A percentile compares a stretch with the other conserved stretches of the same genome.
Evolutionary conservation across 2,329 filamentous ascomycete genomes (phyloP).

Genomic region (Phoma sp.): DNA sequence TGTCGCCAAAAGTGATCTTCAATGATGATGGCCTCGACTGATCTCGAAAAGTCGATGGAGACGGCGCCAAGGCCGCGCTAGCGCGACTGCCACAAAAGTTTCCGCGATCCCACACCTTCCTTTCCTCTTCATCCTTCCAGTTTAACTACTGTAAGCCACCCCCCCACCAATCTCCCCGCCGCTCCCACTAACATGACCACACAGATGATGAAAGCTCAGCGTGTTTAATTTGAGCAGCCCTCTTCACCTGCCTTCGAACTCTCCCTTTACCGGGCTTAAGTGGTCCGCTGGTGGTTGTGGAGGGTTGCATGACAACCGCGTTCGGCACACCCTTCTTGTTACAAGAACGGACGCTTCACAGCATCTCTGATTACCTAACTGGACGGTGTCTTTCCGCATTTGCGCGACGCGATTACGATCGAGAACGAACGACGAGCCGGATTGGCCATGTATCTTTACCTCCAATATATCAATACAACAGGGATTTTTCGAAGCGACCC

Average conservation of each 20-base stretch:
- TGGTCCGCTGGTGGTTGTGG: constrained; percentile 73
- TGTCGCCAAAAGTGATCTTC: background rate
- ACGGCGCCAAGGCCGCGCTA: constrained; percentile 23
- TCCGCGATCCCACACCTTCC: constrained; percentile 31
- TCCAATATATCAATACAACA: constrained; percentile 15
- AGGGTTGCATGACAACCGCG: constrained; percentile 92
- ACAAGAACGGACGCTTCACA: constrained; percentile 93
- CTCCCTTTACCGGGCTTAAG: constrained; percentile 91
- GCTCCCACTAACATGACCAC: constrained; percentile 31
- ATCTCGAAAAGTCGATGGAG: constrained; percentile 9
- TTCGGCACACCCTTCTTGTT: constrained; percentile 99
- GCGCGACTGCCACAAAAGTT: constrained; percentile 45
- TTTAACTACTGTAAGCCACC: constrained; percentile 89
- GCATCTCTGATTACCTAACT: constrained; percentile 87
- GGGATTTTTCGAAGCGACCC: background rate
- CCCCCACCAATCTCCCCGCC: constrained; percentile 2
- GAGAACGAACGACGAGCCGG: constrained; percentile 7
- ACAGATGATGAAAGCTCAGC: constrained; percentile 99
- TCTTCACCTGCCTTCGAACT: constrained; percentile 73
- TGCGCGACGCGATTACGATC: constrained; percentile 8
- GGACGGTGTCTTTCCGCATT: constrained; percentile 55
- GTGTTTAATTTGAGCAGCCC: constrained; percentile 91
- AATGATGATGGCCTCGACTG: constrained; percentile 7
- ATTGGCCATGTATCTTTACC: constrained; percentile 16
- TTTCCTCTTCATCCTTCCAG: constrained; percentile 89